Evolutionary conservation across 345 rosid species (phyloP), one percentile per base, ranked within the genome.

Genomic region (Punica granatum): DNA sequence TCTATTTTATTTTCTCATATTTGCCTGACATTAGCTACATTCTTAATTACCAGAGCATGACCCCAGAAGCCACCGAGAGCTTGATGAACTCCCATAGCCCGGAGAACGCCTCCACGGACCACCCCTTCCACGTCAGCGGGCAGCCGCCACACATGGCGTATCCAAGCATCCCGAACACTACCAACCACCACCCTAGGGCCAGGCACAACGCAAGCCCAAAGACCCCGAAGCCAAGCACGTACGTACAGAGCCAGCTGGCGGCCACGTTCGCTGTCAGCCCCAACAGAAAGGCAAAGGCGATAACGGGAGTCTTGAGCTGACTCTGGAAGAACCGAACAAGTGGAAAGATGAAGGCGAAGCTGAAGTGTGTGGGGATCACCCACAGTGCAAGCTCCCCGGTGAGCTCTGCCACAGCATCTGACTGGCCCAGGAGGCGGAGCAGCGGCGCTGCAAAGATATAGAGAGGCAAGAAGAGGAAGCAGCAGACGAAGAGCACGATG

Each of bases 61-160:
- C 77, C 0, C 81, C 81, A 7, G 84, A 75, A 62, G 84, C 79
- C 41, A 76, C 73, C 10, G 84, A 77, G 5, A 80, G 75, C 41
- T 80, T 74, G 8, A 77, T 4, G 15, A 80, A 80, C n/a, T 75
- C 75, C 79, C 81, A 68, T 0, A 80, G 64, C 25, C 72, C 79
- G 4, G 70, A 60, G 60, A 80, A 70, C 36, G 81, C 84, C 42
- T 77, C 61, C 15, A 32, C 13, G n/a, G 84, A 75, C 41, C 76
- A 77, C 21, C 84, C 84, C 6, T 74, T 67, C 84, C 81, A 80
- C 0, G 84, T 77, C 26, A 64, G 30, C 2, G 79, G 79, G 28
- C 82, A 79, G 32, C 75, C 31, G 11, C 76, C 67, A 48, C 31
- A 62, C 21, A 48, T 61, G 0, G 42, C 64, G 64, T 74, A 77